Percentiles rank a stretch among this genome's conserved stretches.
Evolutionary conservation across 2,329 filamentous ascomycete species (phyloP).

Genomic region (Fusarium longipes): DNA sequence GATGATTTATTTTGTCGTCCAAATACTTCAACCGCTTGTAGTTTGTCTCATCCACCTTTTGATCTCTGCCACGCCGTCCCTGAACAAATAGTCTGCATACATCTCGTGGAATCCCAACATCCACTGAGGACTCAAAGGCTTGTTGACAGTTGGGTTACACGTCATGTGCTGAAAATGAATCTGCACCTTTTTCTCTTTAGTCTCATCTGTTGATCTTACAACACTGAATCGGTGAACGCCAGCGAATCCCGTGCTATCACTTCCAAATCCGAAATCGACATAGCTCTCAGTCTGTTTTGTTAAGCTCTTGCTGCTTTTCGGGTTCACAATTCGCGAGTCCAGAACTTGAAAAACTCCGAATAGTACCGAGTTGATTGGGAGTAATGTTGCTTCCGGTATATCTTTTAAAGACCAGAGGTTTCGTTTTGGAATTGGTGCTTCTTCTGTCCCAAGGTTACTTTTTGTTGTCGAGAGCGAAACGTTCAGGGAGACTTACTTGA

Average conservation of each 20-base stretch:
- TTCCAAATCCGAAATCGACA: conserved; percentile 49
- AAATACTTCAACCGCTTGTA: not conserved
- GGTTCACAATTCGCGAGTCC: conserved; percentile 21
- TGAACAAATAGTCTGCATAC: conserved; percentile 45
- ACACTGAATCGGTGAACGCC: conserved; percentile 49
- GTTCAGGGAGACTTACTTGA: conserved; percentile 10
- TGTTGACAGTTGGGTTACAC: conserved; percentile 45
- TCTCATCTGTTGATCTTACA: conserved; percentile 13
- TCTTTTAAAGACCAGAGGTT: conserved; percentile 36
- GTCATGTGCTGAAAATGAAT: conserved; percentile 40
- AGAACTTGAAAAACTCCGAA: conserved; percentile 47
- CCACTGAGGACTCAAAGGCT: conserved; percentile 12
- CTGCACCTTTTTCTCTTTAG: conserved; percentile 8
- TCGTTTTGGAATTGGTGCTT: not conserved
- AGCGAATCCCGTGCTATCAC: conserved; percentile 39
- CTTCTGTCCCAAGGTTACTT: conserved; percentile 11
- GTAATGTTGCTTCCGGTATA: conserved; percentile 34
- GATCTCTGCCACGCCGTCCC: conserved; percentile 43
- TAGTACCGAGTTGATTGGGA: conserved; percentile 34
- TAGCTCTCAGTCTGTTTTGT: conserved; percentile 34
- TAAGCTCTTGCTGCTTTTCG: not conserved
- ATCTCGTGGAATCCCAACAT: conserved; percentile 41
- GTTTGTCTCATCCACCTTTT: conserved; percentile 23
- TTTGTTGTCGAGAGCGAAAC: rapidly evolving
- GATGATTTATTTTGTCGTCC: not conserved